These are phyloP conservation scores for Sphaerulina musiva DNA, from an alignment of 2,329 filamentous ascomycete genomes.

Conservation along the genomic window DNA sequence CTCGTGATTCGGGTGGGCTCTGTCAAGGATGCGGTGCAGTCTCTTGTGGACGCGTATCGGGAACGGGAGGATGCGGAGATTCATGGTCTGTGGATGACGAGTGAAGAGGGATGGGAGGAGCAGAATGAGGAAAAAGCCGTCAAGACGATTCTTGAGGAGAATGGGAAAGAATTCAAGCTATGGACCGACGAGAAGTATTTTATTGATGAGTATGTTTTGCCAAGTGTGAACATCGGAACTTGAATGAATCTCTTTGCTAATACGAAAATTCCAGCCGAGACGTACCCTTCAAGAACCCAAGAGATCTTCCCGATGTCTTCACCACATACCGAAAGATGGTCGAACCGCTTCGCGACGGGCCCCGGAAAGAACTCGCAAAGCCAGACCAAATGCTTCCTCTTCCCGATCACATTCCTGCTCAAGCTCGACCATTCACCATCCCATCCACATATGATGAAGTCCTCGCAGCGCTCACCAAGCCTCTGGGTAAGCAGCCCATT, in stretches of 20 bases:
- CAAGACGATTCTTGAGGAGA: conserved; percentile 46
- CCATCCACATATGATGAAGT: conserved; percentile 51
- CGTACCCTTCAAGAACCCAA: conserved; percentile 50
- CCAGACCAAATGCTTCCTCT: conserved; percentile 54
- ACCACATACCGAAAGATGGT: conserved; percentile 67
- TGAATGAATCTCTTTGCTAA: no score
- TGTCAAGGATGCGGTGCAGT: conserved; percentile 52
- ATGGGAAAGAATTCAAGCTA: conserved; percentile 54
- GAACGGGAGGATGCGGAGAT: conserved; percentile 42
- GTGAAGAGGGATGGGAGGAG: conserved; percentile 65
- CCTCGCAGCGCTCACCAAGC: conserved; percentile 50
- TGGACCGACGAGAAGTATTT: conserved; percentile 74
- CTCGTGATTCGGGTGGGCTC: conserved; percentile 60
- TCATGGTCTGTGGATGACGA: conserved; percentile 65
- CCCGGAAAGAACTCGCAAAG: conserved; percentile 51
- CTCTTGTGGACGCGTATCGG: conserved; percentile 48
- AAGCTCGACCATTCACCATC: conserved; percentile 57
- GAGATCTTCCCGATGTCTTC: conserved; percentile 66
- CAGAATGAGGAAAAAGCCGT: conserved; percentile 56
- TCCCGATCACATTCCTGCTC: conserved; percentile 52
- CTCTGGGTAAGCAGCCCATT: conserved; percentile 43
- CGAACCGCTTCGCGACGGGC: conserved; percentile 62
- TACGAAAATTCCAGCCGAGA: conserved; percentile 47
- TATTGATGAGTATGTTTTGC: conserved; percentile 62
- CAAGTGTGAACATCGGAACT: no score